Evolutionary conservation across 108 stramenopile species (phyloP).

Genomic region (Skeletonema grethae): DNA sequence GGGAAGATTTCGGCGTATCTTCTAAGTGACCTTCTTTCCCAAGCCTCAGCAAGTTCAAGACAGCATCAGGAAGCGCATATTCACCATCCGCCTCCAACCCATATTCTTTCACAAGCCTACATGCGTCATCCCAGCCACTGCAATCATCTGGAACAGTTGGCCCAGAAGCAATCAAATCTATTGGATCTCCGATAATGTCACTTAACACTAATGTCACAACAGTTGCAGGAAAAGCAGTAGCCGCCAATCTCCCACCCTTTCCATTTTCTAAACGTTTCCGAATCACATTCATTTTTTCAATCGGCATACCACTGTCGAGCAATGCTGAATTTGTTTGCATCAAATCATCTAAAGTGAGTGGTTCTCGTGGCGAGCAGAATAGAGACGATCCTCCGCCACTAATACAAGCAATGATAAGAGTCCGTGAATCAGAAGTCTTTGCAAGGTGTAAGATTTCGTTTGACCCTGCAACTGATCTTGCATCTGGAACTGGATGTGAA

Average conservation of each 20-base stretch:
- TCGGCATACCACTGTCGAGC: constrained; percentile 77
- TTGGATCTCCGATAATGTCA: constrained; percentile 88
- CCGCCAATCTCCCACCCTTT: constrained; percentile 79
- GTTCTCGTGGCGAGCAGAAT: constrained; percentile 69
- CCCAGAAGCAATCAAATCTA: constrained; percentile 88
- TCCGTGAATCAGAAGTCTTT: constrained; percentile 33
- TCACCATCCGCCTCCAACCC: constrained; percentile 46
- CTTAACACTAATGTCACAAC: constrained; percentile 66
- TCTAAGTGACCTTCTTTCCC: constrained; percentile 43
- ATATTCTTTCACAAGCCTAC: constrained; percentile 57
- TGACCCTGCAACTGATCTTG: constrained; percentile 63
- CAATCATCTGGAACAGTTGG: constrained; percentile 81
- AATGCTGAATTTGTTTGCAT: constrained; percentile 59
- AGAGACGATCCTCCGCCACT: constrained; percentile 87
- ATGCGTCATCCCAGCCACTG: constrained; percentile 60
- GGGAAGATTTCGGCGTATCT: constrained; percentile 55
- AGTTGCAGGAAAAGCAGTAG: constrained; percentile 59
- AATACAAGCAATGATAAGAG: constrained; percentile 72
- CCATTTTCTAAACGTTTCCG: constrained; percentile 78
- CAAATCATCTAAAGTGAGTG: constrained; percentile 66
- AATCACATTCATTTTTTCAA: constrained; percentile 85
- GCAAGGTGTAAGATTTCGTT: constrained; percentile 60
- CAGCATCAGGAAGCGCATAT: constrained; percentile 31
- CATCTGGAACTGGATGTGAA: constrained; percentile 86
- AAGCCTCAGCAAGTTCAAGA: constrained; percentile 30